A percentile compares a stretch with the other conserved stretches of the same genome.
phyloP scores from a whole-genome alignment of 78 protist genomes.

The Dictyostelium purpureum region DNA sequence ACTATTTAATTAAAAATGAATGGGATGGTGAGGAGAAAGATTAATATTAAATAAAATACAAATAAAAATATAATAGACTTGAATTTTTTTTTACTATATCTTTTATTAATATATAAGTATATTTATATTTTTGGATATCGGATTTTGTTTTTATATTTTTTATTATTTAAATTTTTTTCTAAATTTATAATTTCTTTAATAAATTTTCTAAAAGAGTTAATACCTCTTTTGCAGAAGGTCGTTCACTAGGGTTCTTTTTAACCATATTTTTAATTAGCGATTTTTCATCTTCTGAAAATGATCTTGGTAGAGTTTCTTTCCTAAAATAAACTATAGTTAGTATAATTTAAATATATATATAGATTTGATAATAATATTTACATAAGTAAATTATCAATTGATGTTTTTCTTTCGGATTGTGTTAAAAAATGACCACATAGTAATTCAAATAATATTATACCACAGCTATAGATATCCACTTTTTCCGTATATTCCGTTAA shows the following conservation, averaged over 20 bases:
- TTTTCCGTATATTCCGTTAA: conserved; percentile 15
- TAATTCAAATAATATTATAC: conserved; percentile 54
- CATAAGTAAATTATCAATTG: conserved; percentile 30
- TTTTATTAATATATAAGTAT: too few species aligned
- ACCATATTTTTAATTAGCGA: too few species aligned
- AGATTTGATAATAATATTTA: neutral
- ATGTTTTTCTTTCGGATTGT: conserved; percentile 24
- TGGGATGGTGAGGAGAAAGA: neutral
- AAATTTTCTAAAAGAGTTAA: too few species aligned
- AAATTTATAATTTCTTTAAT: too few species aligned
- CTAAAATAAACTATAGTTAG: neutral
- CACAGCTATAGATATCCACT: conserved; percentile 64
- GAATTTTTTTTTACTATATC: neutral
- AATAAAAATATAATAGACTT: neutral
- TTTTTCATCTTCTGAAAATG: too few species aligned
- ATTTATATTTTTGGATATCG: too few species aligned
- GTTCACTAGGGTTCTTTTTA: too few species aligned
- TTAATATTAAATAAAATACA: neutral
- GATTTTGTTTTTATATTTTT: too few species aligned
- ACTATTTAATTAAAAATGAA: conserved; percentile 26
- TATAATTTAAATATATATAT: neutral
- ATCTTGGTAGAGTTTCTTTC: conserved; percentile 12
- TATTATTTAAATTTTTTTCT: too few species aligned
- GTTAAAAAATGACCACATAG: conserved; percentile 22
- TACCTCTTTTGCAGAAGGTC: too few species aligned